These are phyloP conservation scores for Poronia punctata DNA, from an alignment of 495 filamentous ascomycete genomes.

Conservation along the genomic window DNA sequence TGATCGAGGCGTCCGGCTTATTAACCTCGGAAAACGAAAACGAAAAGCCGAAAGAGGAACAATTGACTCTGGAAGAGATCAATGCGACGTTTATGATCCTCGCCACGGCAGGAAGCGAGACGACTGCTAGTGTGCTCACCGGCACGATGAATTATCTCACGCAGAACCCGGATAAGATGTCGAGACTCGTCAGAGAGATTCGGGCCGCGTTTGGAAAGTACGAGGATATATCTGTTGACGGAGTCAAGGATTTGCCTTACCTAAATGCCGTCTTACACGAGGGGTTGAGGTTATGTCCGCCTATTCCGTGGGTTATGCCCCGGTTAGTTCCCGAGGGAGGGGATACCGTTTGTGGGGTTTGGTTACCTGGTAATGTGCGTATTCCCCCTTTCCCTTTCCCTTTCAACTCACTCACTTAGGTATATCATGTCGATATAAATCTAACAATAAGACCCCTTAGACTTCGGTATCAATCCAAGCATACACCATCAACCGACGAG, in stretches of 20 bases:
- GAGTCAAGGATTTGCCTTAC: conserved; percentile 28
- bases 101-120: conserved; percentile 48
- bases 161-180: conserved; percentile 31
- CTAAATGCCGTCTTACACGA: conserved; percentile 42
- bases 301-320: conserved; percentile 26
- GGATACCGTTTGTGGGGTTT: conserved; percentile 23
- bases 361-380: conserved; percentile 21
- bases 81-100: conserved; percentile 33
- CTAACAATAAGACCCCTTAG: neutral
- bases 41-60: too few species aligned
- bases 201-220: conserved; percentile 32
- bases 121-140: conserved; percentile 42
- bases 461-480: conserved; percentile 27
- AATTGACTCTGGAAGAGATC: conserved; percentile 25
- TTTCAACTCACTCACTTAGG: neutral
- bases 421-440: too few species aligned
- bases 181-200: conserved; percentile 36
- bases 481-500: conserved; percentile 20
- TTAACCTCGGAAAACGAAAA: too few species aligned
- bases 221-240: conserved; percentile 39
- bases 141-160: conserved; percentile 47
- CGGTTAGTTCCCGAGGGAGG: conserved; percentile 25
- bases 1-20: conserved; percentile 6
- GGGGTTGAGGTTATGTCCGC: conserved; percentile 34
- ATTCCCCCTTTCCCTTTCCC: neutral